Conservation (phyloP, 2,329 filamentous ascomycete genomes). For the Aspergillus uvarum region DNA sequence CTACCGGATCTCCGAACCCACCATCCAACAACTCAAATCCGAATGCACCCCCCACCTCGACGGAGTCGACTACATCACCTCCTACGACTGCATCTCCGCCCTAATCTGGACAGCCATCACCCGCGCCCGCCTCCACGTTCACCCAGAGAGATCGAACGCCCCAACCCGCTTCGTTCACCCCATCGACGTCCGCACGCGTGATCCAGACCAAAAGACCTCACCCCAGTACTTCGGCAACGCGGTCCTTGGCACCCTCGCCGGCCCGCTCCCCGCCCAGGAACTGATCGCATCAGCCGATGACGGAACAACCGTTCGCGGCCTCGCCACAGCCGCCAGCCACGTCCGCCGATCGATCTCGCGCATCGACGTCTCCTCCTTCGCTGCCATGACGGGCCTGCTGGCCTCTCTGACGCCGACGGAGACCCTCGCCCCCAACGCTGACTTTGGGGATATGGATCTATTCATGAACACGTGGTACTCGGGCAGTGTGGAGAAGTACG, state of each 20-base stretch:
- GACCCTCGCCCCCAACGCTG: conserved; percentile 13
- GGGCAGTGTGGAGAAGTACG: conserved; percentile 21
- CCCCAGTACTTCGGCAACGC: conserved; percentile 26
- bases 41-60: conserved; percentile 12
- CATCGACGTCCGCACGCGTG: conserved; percentile 23
- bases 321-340: conserved; percentile 18
- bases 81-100: conserved; percentile 28
- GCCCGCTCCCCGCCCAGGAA: conserved; percentile 11
- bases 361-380: conserved; percentile 15
- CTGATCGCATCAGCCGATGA: conserved; percentile 9
- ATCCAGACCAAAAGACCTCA: conserved; percentile 20
- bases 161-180: conserved; percentile 20
- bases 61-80: conserved; percentile 23
- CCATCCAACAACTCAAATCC: conserved; percentile 18
- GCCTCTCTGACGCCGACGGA: conserved; percentile 18
- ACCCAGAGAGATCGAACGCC: conserved; percentile 14
- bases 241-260: conserved; percentile 18
- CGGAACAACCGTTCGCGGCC: conserved; percentile 1
- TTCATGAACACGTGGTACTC: conserved; percentile 27
- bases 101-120: conserved; percentile 26
- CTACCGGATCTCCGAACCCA: conserved; percentile 17
- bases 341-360: conserved; percentile 23
- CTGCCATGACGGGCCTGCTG: conserved; percentile 15
- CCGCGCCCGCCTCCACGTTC: conserved; percentile 19
- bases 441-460: conserved; percentile 24